Conservation (phyloP, 2,329 filamentous ascomycete genomes). For the Sporothrix brasiliensis region DNA sequence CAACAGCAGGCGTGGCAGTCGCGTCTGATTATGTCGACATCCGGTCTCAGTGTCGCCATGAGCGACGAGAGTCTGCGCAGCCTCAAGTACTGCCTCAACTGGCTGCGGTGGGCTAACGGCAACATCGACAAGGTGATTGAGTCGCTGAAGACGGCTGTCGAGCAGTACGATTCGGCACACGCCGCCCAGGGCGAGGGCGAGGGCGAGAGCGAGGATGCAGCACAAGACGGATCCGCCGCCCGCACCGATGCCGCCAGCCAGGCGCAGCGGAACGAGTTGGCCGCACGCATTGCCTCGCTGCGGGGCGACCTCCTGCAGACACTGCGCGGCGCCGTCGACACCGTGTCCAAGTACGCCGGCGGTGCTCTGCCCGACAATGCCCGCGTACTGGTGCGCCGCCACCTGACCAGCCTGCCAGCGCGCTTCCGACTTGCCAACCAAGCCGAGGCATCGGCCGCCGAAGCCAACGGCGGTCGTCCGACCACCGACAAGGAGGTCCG, state of each 20-base stretch:
- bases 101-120: conserved; percentile 79
- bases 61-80: conserved; percentile 83
- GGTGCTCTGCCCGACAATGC: conserved; percentile 90
- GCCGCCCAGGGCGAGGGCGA: neutral
- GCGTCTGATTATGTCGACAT: conserved; percentile 85
- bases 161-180: conserved; percentile 71
- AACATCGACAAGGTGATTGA: conserved; percentile 76
- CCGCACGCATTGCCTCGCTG: conserved; percentile 66
- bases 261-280: conserved; percentile 53
- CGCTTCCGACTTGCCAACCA: conserved; percentile 70
- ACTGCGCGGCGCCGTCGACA: conserved; percentile 78
- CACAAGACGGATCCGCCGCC: neutral
- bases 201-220: neutral
- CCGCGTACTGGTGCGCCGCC: conserved; percentile 75
- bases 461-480: conserved; percentile 35
- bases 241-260: conserved; percentile 29
- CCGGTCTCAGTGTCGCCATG: conserved; percentile 87
- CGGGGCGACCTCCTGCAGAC: conserved; percentile 74
- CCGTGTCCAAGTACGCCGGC: conserved; percentile 88
- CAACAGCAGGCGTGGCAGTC: conserved; percentile 65
- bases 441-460: conserved; percentile 38
- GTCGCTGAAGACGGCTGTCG: conserved; percentile 72
- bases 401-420: conserved; percentile 81
- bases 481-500: conserved; percentile 44
- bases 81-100: conserved; percentile 79